Base-by-base conservation (phyloP, 1,139 yeast species). In the Taiozyma sp. region DNA sequence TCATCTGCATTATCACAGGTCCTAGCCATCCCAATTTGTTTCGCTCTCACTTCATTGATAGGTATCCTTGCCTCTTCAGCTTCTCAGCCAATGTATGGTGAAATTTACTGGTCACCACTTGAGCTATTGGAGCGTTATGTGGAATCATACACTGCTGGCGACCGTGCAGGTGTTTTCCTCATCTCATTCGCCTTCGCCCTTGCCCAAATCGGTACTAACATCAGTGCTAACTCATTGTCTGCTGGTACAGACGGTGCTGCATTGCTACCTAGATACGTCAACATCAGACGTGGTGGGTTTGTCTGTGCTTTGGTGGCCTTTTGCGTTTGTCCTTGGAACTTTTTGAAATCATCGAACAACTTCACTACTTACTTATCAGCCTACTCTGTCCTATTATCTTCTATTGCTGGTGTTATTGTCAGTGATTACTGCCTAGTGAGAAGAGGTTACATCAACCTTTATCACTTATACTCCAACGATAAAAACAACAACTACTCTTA, bases 211-310 rank as follows among this genome's bases (percentile, higher is more conserved):
- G 97, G 97, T 66, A 86, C 95, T n/a, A 90, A 90, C 65, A 86
- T 90, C 56, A 81, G 95, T 40, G 97, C 96, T 14, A 90, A 90
- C 69, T 85, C 96, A 5, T 73, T 90, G 49, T 83, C 95, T 5
- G 93, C 95, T 49, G 97, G 97, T 64, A 89, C 96, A 4, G 97
- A 90, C 69, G 80, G 88, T 71, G 80, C 96, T 14, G 95, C 97
- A 2, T 66, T 90, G 57, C 67, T 88, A 47, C 97, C 97, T 40
- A 75, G 84, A 53, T 88, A 74, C 68, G 73, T 90, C 64, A 88
- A 85, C 69, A 89, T 90, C 61, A 56, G 95, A 68, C 81, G 97
- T 58, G 88, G 88, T 61, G 85, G 90, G 4, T 85, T 81, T 62
- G 70, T 90, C 50, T 88, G 96, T 74, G 96, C 96, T 0, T 68